Evolutionary conservation across 164 flowering plant genomes (phyloP).

Genomic region (Stephania cephalantha): DNA sequence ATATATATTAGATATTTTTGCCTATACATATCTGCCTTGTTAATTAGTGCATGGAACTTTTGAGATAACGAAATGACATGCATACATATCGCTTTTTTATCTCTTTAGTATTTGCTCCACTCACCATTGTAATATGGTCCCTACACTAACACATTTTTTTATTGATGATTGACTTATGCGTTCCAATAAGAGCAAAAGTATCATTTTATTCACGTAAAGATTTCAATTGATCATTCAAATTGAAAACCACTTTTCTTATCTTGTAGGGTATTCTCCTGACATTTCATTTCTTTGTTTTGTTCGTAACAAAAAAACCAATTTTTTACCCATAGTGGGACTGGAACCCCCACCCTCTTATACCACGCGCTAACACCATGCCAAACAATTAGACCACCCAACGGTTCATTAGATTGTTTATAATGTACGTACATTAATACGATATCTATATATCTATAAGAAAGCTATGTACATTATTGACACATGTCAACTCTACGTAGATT

Average conservation of each 20-base stretch:
- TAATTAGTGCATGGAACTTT: background rate
- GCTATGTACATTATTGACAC: no score
- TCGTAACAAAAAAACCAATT: no score
- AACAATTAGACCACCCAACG: no score
- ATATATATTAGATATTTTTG: no score
- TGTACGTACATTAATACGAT: no score
- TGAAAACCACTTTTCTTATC: background rate
- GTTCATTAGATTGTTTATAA: no score
- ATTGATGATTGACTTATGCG: constrained; percentile 4
- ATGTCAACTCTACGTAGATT: no score
- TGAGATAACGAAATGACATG: constrained; percentile 33
- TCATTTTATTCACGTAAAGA: background rate
- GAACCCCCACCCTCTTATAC: no score
- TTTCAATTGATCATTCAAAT: background rate
- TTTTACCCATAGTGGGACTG: no score
- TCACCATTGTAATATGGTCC: constrained; percentile 24
- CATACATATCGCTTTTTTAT: constrained; percentile 9
- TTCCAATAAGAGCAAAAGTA: constrained; percentile 3
- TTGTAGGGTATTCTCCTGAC: background rate
- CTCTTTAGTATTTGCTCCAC: constrained; percentile 5
- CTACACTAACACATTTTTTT: constrained; percentile 9
- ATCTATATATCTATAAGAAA: no score
- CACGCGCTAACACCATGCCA: no score
- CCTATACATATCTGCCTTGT: no score
- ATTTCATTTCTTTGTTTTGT: background rate